A percentile compares a stretch with the other conserved stretches of the same genome.
Evolutionary conservation across 2,329 filamentous ascomycete species (phyloP).

Genomic region (Aplosporella prunicola): DNA sequence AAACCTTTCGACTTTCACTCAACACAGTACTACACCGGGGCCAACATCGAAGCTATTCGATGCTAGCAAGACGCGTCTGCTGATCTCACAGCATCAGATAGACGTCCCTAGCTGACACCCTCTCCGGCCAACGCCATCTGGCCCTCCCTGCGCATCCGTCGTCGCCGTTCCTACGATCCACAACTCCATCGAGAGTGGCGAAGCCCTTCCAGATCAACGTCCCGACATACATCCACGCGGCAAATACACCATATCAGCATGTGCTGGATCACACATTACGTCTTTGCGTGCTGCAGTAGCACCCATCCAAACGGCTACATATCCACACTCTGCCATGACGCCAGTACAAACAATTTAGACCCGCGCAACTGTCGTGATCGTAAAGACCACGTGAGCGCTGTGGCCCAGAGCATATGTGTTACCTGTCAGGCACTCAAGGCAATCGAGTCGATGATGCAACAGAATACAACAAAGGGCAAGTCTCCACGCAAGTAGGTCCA

Average conservation of each 20-base stretch:
- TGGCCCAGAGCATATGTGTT: background rate
- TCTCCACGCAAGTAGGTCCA: no score
- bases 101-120: background rate
- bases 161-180: no score
- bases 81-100: background rate
- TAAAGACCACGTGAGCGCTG: conserved; percentile 3
- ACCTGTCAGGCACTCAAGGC: no score
- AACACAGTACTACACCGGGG: no score
- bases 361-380: background rate
- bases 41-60: no score
- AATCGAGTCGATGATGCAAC: no score
- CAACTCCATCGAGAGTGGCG: no score
- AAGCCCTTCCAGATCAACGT: background rate
- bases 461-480: no score
- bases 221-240: background rate
- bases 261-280: conserved; percentile 9
- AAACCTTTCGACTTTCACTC: no score
- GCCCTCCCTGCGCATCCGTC: no score
- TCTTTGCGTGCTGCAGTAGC: conserved; percentile 3
- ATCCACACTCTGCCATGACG: background rate
- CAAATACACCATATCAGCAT: background rate
- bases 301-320: conserved; percentile 3
- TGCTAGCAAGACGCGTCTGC: background rate
- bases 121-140: background rate
- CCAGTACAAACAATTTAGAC: background rate